Base-by-base conservation (phyloP, 805 yeast species). In the Blastobotrys muscicola region DNA sequence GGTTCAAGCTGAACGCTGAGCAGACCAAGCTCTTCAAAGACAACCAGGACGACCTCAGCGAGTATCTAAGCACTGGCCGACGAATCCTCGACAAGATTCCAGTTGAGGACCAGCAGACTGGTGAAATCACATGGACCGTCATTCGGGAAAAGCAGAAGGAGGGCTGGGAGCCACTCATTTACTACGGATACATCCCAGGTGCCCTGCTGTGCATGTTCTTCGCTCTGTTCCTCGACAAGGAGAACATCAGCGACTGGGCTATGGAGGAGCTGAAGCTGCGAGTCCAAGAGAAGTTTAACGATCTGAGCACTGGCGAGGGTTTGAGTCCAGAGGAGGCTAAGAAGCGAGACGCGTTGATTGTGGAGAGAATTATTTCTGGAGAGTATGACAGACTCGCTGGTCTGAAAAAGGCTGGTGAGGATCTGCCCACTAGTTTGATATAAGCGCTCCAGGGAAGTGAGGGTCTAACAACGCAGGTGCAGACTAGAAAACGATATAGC, bases 91-190 rank as follows among this genome's bases (percentile, higher is more conserved):
- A 85, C 62, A 85, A 85, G 65, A 76, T 85, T 46, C 94, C 95
- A 36, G 83, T 76, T 60, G 83, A 80, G 64, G 92, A 82, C 63
- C 78, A 82, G 36, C 68, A 77, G 33, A 79, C 85, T 12, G 94
- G 94, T 32, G 82, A 78, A 55, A 74, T 84, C 55, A 77, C 78
- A 56, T 85, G 92, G 94, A 74, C 77, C 54, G 66, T 84, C 45
- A 78, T 85, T 38, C 72, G 92, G 49, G 86, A 78, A 58, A 75
- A 80, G 43, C 78, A 74, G 55, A 78, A 78, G 58, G 94, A 85
- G 66, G 94, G 94, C 39, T 85, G 94, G 94, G 94, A 85, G 60
- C 69, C 70, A 50, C 70, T 83, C 44, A 78, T 80, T 55, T 84
- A 80, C 66, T 80, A 74, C 62, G 67, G 80, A 44, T 82, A 81